Evolutionary conservation across 106 monocot genomes (phyloP), one percentile per base, ranked within the genome.

Genomic region (Acanthochlamys bracteata): DNA sequence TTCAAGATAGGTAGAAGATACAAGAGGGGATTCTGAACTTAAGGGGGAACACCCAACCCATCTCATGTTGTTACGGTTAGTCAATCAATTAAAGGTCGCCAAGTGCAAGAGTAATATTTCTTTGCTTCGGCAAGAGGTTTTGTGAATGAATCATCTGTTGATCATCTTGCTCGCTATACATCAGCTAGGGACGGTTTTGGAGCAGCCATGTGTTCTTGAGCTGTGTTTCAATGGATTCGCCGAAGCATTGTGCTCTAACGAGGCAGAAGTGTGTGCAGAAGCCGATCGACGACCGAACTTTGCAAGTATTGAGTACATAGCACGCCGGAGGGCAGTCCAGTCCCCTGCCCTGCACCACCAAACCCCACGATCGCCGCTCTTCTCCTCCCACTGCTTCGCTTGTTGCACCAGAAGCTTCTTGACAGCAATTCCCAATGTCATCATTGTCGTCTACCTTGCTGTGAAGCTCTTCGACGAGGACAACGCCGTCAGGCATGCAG

Each of bases 211-310:
- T 24, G 41, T 25, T 64, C 45, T 24, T 64, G 64, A 64, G 64
- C 64, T 64, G 64, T 23, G 20, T 46, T 4, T 45, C 45, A 4
- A 46, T 24, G 20, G 46, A 4, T 21, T 64, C 64, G 45, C 64
- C 64, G 22, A 49, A 64, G 46, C 64, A 64, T 21, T 49, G 33
- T 2, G 47, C 46, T 46, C 47, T 64, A 11, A 46, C 45, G 23
- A 64, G 42, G 46, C 46, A 45, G 47, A 64, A 64, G 14, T 64
- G 64, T 23, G 64, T 64, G 47, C 64, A 64, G 24, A 64, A 64
- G 0, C 64, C 64, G 10, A 43, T 39, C 1, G 63, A 17, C 41
- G 63, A 42, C 42, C 20, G 19, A 16, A 64, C 64, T 45, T 45
- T 41, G 24, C 64, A 64, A 0, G 64, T 64, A 23, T 47, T 25